Conservation (phyloP, 768 basidiomycete species). For the Lentinula edodes region DNA sequence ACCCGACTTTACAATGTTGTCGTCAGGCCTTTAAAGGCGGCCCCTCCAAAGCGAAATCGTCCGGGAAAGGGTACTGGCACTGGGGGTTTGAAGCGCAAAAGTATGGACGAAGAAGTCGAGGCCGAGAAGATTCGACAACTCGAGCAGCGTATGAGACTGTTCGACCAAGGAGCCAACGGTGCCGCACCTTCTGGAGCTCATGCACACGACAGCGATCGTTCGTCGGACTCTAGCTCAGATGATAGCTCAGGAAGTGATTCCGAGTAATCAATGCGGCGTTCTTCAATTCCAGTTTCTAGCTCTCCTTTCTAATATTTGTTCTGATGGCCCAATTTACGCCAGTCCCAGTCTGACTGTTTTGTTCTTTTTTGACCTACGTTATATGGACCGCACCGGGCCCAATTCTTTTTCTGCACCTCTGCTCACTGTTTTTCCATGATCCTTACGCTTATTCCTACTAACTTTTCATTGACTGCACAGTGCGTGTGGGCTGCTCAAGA, state of each 20-base stretch:
- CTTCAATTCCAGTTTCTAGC: constrained; percentile 12
- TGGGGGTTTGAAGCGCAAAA: constrained; percentile 88
- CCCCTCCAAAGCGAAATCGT: constrained; percentile 59
- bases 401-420: not conserved
- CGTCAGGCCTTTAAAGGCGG: constrained; percentile 68
- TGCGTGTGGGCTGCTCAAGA: not conserved
- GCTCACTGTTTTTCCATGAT: not conserved
- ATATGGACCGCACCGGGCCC: constrained; percentile 4
- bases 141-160: constrained; percentile 82
- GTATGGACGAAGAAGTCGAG: constrained; percentile 96
- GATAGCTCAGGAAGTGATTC: constrained; percentile 84
- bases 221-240: constrained; percentile 75
- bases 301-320: constrained; percentile 11
- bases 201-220: constrained; percentile 62
- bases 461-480: not conserved
- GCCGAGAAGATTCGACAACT: constrained; percentile 90
- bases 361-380: constrained; percentile 6
- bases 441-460: not conserved
- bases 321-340: not conserved
- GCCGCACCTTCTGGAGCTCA: constrained; percentile 27
- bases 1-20: constrained; percentile 96
- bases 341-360: not conserved
- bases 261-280: constrained; percentile 43
- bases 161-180: constrained; percentile 55
- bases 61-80: constrained; percentile 78